Base-by-base conservation (phyloP, 2,329 filamentous ascomycete species). In the Colletotrichum camelliae region DNA sequence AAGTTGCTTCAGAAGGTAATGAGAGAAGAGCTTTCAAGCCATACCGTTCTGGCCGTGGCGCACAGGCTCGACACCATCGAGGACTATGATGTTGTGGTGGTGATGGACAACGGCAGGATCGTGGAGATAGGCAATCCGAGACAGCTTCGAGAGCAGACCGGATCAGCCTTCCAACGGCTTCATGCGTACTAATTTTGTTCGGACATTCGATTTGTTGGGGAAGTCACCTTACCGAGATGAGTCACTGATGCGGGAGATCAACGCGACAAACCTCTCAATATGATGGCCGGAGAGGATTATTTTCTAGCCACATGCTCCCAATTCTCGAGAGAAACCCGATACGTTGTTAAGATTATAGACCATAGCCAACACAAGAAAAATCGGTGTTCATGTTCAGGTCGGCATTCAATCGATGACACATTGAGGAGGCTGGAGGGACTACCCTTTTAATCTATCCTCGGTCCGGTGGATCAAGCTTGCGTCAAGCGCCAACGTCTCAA, bases 11-110 rank as follows among this genome's bases (percentile, higher is more conserved):
- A 80, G 0, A 48, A 74, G 2, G 74, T 81, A 1, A 60, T 84
- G 13, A 39, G 18, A 1, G 31, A 58, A 7, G 37, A 64, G 35
- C 15, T 74, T 24, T 5, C 66, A 1, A 13, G 12, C 15, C 57
- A 64, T 18, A 83, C 81, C 0, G 57, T 82, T 0, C 76, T 83
- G 18, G 67, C 80, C 0, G 77, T 82, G 7, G 79, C 79, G 1
- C 81, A 83, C 39, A 78, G 80, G 62, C 77, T 83, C 4, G 24
- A 75, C n/a, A 77, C 75, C 4, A 60, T 77, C 31, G 21, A 43
- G n/a, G 60, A 75, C 16, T 71, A 61, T n/a, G 72, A 75, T 27
- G n/a, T 65, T 7, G 61, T 72, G 3, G 37, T 72, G 16, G 35
- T 75, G 7, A 52, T 75, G 48, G 72, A 75, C 18, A 37, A 39